Conservation (phyloP, 2,329 filamentous ascomycete species). For the Penicillium fuscoglaucum region DNA sequence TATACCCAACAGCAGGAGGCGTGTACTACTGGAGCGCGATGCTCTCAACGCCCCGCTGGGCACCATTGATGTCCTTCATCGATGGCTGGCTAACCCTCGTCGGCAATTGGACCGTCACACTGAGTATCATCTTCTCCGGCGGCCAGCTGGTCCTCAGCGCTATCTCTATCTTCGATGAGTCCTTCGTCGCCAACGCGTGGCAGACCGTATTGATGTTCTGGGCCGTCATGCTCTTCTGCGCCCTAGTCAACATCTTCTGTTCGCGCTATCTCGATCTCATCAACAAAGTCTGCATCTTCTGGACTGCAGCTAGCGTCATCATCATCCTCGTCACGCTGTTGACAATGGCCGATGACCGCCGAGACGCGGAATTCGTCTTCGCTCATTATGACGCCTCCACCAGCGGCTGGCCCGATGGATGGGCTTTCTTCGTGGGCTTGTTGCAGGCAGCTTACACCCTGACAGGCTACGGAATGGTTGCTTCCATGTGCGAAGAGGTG, state of each 20-base stretch:
- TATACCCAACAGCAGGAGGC: slow-evolving; percentile 67
- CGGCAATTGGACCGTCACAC: slow-evolving; percentile 69
- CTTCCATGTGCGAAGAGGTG: slow-evolving; percentile 71
- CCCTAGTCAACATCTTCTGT: slow-evolving; percentile 64
- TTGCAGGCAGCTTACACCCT: slow-evolving; percentile 59
- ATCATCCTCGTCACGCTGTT: slow-evolving; percentile 67
- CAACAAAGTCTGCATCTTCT: slow-evolving; percentile 72
- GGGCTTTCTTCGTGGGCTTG: slow-evolving; percentile 72
- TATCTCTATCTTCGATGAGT: slow-evolving; percentile 68
- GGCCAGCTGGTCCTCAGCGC: slow-evolving; percentile 68
- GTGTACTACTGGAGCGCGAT: slow-evolving; percentile 73
- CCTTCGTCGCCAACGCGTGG: slow-evolving; percentile 66
- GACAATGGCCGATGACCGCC: slow-evolving; percentile 58
- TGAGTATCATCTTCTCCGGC: slow-evolving; percentile 70
- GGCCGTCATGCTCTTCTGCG: slow-evolving; percentile 67
- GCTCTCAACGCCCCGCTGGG: slow-evolving; percentile 64
- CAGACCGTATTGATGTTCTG: slow-evolving; percentile 72
- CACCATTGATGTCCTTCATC: slow-evolving; percentile 67
- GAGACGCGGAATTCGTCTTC: slow-evolving; percentile 66
- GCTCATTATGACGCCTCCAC: slow-evolving; percentile 65
- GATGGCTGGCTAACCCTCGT: slow-evolving; percentile 72
- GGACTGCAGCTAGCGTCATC: slow-evolving; percentile 65
- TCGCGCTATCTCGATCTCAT: slow-evolving; percentile 65
- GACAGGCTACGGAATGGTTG: slow-evolving; percentile 67
- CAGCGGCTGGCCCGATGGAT: slow-evolving; percentile 67